Evolutionary conservation across 306 rosid species (phyloP).

Genomic region (Glycine tomentella): DNA sequence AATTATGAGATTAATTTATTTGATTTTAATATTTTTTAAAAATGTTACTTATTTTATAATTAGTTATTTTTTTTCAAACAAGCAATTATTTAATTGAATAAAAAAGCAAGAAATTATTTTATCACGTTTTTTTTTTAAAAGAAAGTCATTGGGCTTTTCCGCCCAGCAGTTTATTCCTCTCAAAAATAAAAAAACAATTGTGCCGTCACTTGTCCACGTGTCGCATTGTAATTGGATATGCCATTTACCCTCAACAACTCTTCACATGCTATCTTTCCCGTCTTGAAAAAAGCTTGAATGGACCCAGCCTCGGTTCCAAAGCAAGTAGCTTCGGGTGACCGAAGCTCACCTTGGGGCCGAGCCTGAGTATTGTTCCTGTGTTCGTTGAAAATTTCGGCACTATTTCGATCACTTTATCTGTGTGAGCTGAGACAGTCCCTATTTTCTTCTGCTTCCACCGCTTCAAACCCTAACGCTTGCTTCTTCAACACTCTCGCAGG

Average conservation of each 20-base stretch:
- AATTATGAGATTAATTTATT: not conserved
- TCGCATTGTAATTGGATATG: conserved; percentile 15
- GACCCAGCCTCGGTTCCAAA: conserved; percentile 62
- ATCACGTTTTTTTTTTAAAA: not conserved
- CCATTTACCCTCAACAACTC: conserved; percentile 55
- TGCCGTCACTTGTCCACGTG: conserved; percentile 42
- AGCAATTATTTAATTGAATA: not conserved
- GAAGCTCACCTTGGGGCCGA: conserved; percentile 63
- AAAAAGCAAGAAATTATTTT: no score
- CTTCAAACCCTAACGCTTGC: conserved; percentile 74
- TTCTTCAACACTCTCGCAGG: conserved; percentile 56
- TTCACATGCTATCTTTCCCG: conserved; percentile 37
- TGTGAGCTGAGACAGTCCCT: conserved; percentile 57
- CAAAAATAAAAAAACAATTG: not conserved
- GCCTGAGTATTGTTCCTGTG: conserved; percentile 73
- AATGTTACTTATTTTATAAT: not conserved
- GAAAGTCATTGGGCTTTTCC: conserved; percentile 24
- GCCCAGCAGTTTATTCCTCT: conserved; percentile 6
- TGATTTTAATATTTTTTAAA: not conserved
- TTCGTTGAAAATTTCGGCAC: conserved; percentile 96
- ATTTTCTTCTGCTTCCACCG: conserved; percentile 49
- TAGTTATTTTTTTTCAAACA: not conserved
- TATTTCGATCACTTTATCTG: conserved; percentile 91
- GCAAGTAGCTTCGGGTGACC: conserved; percentile 41
- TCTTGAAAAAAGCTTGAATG: conserved; percentile 42